Conservation (phyloP, 2,329 filamentous ascomycete genomes). For the Trichoderma breve region DNA sequence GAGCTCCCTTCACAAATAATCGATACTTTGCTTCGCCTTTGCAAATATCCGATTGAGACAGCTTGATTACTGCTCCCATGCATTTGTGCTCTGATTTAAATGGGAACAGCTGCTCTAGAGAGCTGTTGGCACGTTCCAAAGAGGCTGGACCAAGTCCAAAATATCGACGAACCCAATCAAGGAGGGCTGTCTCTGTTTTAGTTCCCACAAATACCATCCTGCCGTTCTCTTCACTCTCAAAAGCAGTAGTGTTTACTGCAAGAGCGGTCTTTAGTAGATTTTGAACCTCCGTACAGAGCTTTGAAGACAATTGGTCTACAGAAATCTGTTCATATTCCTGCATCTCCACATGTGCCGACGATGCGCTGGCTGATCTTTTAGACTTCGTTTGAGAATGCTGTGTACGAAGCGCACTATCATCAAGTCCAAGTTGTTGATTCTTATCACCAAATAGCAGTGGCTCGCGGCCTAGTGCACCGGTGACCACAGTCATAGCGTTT, state of each 20-base stretch:
- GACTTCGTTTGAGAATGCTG: neutral
- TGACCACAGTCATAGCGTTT: slow-evolving; percentile 31
- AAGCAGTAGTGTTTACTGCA: slow-evolving; percentile 56
- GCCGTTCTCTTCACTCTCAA: slow-evolving; percentile 47
- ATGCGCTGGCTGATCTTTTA: neutral
- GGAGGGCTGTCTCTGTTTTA: slow-evolving; percentile 54
- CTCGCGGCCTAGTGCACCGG: slow-evolving; percentile 15
- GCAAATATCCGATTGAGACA: slow-evolving; percentile 25
- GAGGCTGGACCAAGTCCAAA: slow-evolving; percentile 47
- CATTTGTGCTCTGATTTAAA: slow-evolving; percentile 54
- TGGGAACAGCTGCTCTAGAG: slow-evolving; percentile 47
- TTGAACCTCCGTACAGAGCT: slow-evolving; percentile 29
- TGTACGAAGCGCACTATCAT: neutral
- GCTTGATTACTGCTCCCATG: slow-evolving; percentile 53
- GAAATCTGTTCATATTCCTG: neutral
- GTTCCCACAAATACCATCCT: slow-evolving; percentile 48
- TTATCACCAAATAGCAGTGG: slow-evolving; percentile 19
- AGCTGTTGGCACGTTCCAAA: slow-evolving; percentile 44
- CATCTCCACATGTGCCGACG: neutral
- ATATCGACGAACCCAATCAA: slow-evolving; percentile 47
- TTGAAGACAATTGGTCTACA: slow-evolving; percentile 2
- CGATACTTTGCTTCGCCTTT: slow-evolving; percentile 39
- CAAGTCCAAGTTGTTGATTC: neutral
- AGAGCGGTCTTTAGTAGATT: slow-evolving; percentile 42
- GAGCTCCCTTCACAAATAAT: slow-evolving; percentile 54